Evolutionary conservation across 192 early-diverging fungal genomes (phyloP), one percentile per base, ranked within the genome.

Genomic region (Jimgerdemannia flammicorona): DNA sequence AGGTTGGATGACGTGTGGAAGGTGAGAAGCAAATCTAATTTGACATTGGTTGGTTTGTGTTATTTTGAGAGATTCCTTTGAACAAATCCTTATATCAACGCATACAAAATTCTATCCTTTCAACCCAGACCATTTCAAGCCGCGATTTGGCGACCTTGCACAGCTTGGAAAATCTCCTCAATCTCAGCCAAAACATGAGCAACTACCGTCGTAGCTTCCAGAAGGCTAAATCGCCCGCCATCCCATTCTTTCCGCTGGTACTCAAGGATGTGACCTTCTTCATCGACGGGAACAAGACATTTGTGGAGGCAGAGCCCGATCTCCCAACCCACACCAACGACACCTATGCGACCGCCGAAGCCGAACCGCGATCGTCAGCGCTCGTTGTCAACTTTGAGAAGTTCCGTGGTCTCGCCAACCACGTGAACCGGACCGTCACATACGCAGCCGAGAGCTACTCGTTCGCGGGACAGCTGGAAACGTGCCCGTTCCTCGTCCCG

Each of bases 251-350:
- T 19, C 90, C 91, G 0, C 77, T 92, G 7, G 79, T 92, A 4
- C 83, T 94, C 67, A 94, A 94, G 72, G 93, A 94, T 72, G 81
- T 91, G 40, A 91, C 88, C 14, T 92, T 94, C 75, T 81, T 92
- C 54, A 78, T 92, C 70, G 91, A 94, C 69, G 93, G 93, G n/a
- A 93, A 90, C 44, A 81, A 84, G 18, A 87, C 86, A 2, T 78
- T 72, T 69, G 68, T 81, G 10, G 71, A 49, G 63, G 40, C 29
- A 29, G 29, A 41, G 20, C 14, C 39, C n/a, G 41, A 39, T 71
- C 3, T 43, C 70, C 4, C 3, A 70, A 8, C 4, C 49, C 49
- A 59, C 49, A 59, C 49, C 49, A 14, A 59, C 29, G 1, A 18
- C 40, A n/a, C 40, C 70, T 54, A 4, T n/a, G 4, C 40, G 10